phyloP scores from a whole-genome alignment of 371 early-diverging fungal genomes.

The Lichtheimia ramosa region DNA sequence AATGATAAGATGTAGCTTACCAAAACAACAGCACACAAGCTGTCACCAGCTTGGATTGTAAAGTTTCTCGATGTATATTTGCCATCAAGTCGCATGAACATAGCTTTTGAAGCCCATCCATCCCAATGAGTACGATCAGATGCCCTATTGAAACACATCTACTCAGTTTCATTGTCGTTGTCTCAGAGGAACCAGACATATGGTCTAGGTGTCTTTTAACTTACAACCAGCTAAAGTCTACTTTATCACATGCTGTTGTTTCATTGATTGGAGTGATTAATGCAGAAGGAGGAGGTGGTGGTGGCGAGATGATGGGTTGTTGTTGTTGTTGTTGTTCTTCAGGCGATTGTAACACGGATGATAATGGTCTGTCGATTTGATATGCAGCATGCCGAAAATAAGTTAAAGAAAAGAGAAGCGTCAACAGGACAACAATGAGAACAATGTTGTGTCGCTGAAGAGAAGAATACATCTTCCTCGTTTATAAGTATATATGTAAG shows the following conservation, averaged over 20 bases:
- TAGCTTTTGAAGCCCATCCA: constrained; percentile 36
- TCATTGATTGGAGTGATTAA: background rate
- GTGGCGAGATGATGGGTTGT: constrained; percentile 3
- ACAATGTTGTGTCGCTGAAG: constrained; percentile 18
- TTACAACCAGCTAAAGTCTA: constrained; percentile 36
- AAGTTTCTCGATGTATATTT: constrained; percentile 29
- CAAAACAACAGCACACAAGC: constrained; percentile 36
- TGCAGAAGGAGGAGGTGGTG: constrained; percentile 8
- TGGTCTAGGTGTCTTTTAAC: constrained; percentile 1
- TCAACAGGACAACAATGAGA: constrained; percentile 15
- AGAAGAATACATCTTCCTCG: constrained; percentile 13
- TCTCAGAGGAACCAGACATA: constrained; percentile 8
- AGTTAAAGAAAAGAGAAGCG: constrained; percentile 14
- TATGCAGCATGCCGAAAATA: constrained; percentile 16
- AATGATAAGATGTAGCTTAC: constrained; percentile 16
- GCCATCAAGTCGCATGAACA: constrained; percentile 38
- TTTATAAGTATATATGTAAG: constrained; percentile 1
- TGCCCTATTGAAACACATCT: constrained; percentile 28
- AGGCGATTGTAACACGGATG: background rate
- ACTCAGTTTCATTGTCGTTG: constrained; percentile 14
- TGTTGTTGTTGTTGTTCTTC: background rate
- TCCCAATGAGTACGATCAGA: constrained; percentile 39
- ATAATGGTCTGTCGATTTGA: constrained; percentile 9
- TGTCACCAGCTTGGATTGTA: constrained; percentile 25
- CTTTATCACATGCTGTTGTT: constrained; percentile 17